Evolutionary conservation across 768 basidiomycete genomes (phyloP), one percentile per base, ranked within the genome.

Genomic region (Lyophyllum decastes): DNA sequence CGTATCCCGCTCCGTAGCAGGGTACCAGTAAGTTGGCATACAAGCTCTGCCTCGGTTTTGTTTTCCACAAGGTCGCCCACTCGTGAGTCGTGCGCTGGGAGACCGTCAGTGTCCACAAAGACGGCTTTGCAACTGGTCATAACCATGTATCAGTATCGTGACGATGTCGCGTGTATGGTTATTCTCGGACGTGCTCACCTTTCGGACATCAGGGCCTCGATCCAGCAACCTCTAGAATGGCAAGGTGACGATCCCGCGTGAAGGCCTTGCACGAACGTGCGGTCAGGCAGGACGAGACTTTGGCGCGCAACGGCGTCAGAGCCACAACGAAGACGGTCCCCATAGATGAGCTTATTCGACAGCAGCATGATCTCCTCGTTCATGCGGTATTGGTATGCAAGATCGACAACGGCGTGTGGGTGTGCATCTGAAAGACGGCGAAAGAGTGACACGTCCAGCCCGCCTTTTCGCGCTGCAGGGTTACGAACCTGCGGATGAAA

Each of bases 331-430:
- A 98, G 78, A 19, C 88, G 81, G 57, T 89, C 83, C 10, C 82
- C 76, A 65, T 98, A 98, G 10, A 98, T 87, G 47, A 98, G 85
- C 55, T 78, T 80, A 70, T 98, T 98, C 1, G 92, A 92, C 9
- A 98, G 76, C 11, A 82, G 68, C 95, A 98, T 98, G 68, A 98
- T 97, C 59, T 96, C 94, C 54, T 84, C 84, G 71, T 96, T 98
- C 97, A 98, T 98, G 45, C 97, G 82, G 68, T 98, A 99, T 68
- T 99, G 97, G 56, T 89, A 81, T 0, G 84, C 80, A 43, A 99
- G 82, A 62, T 97, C 92, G 22, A 91, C 85, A 30, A 97, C 91
- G 1, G 94, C 86, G 21, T 87, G 75, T 0, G 93, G 92, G 65
- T 98, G 93, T 0, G 92, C 87, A 41, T 94, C 89, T 0, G 93